These are phyloP conservation scores for Mediolabrus comicus DNA, from an alignment of 108 stramenopile genomes.

Conservation along the genomic window DNA sequence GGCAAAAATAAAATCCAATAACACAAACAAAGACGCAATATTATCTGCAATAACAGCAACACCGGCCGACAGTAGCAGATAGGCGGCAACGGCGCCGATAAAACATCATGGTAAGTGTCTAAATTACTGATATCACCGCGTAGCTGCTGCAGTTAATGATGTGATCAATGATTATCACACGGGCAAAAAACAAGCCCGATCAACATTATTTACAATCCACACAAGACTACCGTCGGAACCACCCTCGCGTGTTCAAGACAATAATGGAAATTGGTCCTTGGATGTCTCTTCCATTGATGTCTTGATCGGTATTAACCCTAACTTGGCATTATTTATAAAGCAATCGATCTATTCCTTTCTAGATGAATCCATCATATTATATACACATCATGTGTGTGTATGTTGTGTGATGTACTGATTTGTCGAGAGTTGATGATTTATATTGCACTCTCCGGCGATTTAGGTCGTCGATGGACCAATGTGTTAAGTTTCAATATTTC, in stretches of 20 bases:
- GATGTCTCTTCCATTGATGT: conserved; percentile 13
- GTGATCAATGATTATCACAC: conserved; percentile 4
- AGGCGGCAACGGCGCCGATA: no score
- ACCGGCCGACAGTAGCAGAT: no score
- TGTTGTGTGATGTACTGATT: conserved; percentile 2
- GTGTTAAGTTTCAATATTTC: no score
- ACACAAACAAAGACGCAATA: no score
- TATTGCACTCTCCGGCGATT: background rate
- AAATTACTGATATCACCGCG: no score
- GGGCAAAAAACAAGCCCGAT: background rate
- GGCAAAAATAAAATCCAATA: no score
- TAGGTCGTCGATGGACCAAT: no score
- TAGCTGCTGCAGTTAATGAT: background rate
- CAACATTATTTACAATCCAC: background rate
- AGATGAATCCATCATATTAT: background rate
- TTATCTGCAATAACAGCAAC: no score
- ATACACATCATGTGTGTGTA: background rate
- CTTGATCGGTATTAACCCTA: conserved; percentile 34
- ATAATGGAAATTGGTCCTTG: conserved; percentile 35
- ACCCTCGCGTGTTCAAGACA: conserved; percentile 30
- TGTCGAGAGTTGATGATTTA: conserved; percentile 20
- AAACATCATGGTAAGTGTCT: no score
- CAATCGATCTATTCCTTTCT: conserved; percentile 15
- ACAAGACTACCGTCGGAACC: conserved; percentile 11
- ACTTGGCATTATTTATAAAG: conserved; percentile 12